These are phyloP conservation scores for Chloranthus sessilifolius DNA, from an alignment of 164 flowering plant genomes.

Conservation along the genomic window DNA sequence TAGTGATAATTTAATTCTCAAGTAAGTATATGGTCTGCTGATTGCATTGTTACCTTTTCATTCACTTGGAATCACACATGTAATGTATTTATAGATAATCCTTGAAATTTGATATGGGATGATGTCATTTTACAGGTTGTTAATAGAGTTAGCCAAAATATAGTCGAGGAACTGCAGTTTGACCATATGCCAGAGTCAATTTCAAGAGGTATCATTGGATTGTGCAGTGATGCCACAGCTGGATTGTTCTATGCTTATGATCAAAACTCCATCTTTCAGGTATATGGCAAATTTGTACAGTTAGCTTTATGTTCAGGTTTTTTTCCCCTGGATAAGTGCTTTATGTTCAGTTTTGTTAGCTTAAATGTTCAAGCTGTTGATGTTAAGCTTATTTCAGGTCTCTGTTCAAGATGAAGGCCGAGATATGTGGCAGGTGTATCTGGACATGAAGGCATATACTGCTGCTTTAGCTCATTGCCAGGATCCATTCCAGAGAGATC, in stretches of 20 bases:
- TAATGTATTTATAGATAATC: background rate
- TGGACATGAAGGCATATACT: conserved; percentile 87
- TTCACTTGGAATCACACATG: background rate
- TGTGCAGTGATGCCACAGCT: conserved; percentile 98
- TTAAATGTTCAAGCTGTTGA: conserved; percentile 13
- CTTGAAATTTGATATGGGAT: conserved; percentile 2
- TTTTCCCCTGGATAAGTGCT: too few relatives aligned
- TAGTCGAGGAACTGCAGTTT: conserved; percentile 90
- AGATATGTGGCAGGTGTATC: conserved; percentile 97
- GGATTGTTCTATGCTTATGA: conserved; percentile 97
- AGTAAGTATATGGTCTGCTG: too few relatives aligned
- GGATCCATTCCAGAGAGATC: conserved; percentile 88
- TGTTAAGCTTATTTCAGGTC: conserved; percentile 41
- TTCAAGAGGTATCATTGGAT: conserved; percentile 82
- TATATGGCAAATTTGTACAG: too few relatives aligned
- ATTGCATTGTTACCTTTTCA: too few relatives aligned
- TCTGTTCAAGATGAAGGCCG: conserved; percentile 97
- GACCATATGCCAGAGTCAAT: conserved; percentile 72
- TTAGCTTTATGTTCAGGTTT: too few relatives aligned
- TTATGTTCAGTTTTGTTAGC: background rate
- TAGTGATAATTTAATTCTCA: too few relatives aligned
- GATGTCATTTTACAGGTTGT: conserved; percentile 55
- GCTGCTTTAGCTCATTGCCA: conserved; percentile 85
- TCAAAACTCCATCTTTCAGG: conserved; percentile 94
- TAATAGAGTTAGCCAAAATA: conserved; percentile 86